A percentile compares a stretch with the other conserved stretches of the same genome.
phyloP scores from a whole-genome alignment of 306 rosid species.

The Gillenia trifoliata region DNA sequence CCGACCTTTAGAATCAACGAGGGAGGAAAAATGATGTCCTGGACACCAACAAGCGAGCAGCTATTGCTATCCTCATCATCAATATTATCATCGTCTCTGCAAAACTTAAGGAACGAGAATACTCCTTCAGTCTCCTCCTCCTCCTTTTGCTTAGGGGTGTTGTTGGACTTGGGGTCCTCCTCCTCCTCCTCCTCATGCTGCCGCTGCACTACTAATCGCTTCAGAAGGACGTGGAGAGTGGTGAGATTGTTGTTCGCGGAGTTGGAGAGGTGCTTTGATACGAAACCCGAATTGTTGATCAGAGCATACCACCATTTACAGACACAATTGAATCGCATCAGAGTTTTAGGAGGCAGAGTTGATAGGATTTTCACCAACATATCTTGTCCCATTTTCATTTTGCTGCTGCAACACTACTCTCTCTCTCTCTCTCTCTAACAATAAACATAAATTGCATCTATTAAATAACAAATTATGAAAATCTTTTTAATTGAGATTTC shows the following conservation, averaged over 20 bases:
- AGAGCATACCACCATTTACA: slow-evolving; percentile 1
- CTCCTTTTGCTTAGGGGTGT: no score
- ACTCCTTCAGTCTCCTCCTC: background rate
- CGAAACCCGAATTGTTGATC: background rate
- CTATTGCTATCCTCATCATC: background rate
- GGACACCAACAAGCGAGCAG: background rate
- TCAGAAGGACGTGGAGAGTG: background rate
- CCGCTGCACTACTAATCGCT: background rate
- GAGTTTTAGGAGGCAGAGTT: background rate
- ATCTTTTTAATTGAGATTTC: no score
- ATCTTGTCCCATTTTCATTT: background rate
- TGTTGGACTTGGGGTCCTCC: no score
- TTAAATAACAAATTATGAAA: no score
- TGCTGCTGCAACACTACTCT: no score
- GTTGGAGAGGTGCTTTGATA: background rate
- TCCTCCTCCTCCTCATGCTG: background rate
- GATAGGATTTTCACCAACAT: background rate
- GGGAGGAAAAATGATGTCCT: background rate
- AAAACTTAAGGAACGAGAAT: background rate
- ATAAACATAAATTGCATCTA: no score
- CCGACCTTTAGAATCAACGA: no score
- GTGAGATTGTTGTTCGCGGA: background rate
- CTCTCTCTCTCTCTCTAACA: no score
- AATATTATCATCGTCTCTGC: background rate
- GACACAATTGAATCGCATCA: background rate